phyloP scores from a whole-genome alignment of 768 basidiomycete genomes.

The Termitomyces sp. region DNA sequence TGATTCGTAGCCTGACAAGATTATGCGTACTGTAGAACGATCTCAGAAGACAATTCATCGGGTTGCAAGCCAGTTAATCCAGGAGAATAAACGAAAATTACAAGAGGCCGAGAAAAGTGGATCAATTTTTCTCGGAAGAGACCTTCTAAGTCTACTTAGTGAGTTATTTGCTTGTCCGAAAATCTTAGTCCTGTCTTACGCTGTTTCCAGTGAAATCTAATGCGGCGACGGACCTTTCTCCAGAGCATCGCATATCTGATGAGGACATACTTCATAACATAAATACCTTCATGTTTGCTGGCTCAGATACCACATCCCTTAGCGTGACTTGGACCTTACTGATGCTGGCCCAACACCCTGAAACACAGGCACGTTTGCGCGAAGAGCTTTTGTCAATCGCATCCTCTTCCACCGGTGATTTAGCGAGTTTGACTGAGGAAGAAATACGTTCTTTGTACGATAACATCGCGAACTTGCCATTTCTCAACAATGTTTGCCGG shows the following conservation, averaged over 20 bases:
- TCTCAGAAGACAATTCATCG: slow-evolving; percentile 61
- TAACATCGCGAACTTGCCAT: slow-evolving; percentile 55
- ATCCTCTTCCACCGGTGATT: slow-evolving; percentile 29
- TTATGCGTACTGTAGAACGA: slow-evolving; percentile 41
- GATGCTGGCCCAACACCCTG: slow-evolving; percentile 62
- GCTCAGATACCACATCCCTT: slow-evolving; percentile 83
- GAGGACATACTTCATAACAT: slow-evolving; percentile 83
- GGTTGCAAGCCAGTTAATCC: slow-evolving; percentile 70
- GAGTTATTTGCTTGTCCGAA: slow-evolving; percentile 22
- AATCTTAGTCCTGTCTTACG: neutral
- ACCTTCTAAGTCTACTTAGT: slow-evolving; percentile 76
- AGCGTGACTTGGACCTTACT: slow-evolving; percentile 82
- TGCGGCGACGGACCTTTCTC: slow-evolving; percentile 59
- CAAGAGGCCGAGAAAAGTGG: slow-evolving; percentile 52
- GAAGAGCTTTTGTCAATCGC: slow-evolving; percentile 53
- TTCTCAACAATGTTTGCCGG: slow-evolving; percentile 68
- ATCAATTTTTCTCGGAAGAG: slow-evolving; percentile 53
- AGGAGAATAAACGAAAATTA: slow-evolving; percentile 74
- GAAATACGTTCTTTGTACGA: slow-evolving; percentile 58
- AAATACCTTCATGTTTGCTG: slow-evolving; percentile 88
- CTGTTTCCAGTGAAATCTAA: slow-evolving; percentile 72
- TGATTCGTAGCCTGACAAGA: slow-evolving; percentile 45
- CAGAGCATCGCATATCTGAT: slow-evolving; percentile 75
- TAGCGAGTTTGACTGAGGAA: slow-evolving; percentile 49
- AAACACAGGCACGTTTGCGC: slow-evolving; percentile 66